Conservation (phyloP, 257 asterid species). For the Ophiorrhiza pumila region DNA sequence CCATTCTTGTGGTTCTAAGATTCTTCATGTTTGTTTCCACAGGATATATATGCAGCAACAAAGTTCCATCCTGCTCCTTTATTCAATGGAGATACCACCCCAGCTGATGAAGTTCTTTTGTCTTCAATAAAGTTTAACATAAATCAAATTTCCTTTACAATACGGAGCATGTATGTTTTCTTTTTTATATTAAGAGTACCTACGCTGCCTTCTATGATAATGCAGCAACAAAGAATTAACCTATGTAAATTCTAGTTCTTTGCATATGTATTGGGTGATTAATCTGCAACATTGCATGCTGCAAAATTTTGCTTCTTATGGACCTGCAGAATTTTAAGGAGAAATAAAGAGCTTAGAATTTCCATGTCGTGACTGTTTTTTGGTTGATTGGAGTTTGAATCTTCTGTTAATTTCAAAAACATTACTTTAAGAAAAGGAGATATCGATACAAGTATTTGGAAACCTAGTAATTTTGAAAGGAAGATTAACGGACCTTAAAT, state of each 20-base stretch:
- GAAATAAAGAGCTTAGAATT: background rate
- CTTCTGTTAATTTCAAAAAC: background rate
- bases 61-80: conserved; percentile 70
- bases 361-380: background rate
- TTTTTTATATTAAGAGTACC: conserved; percentile 7
- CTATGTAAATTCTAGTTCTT: background rate
- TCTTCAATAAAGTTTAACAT: conserved; percentile 66
- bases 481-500: background rate
- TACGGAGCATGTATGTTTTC: conserved; percentile 59
- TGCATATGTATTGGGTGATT: background rate
- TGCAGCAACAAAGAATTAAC: background rate
- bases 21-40: conserved; percentile 22
- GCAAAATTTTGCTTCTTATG: background rate
- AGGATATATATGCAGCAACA: conserved; percentile 98
- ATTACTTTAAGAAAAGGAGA: background rate
- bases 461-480: background rate
- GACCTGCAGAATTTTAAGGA: background rate
- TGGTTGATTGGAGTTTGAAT: conserved; percentile 4
- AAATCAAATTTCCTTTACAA: conserved; percentile 45
- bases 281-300: background rate
- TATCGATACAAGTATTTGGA: background rate
- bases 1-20: background rate
- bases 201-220: background rate
- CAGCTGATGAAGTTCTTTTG: conserved; percentile 52
- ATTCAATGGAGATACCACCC: conserved; percentile 49